These are phyloP conservation scores for Talaromyces thailandensis DNA, from an alignment of 495 filamentous ascomycete genomes.

Conservation along the genomic window DNA sequence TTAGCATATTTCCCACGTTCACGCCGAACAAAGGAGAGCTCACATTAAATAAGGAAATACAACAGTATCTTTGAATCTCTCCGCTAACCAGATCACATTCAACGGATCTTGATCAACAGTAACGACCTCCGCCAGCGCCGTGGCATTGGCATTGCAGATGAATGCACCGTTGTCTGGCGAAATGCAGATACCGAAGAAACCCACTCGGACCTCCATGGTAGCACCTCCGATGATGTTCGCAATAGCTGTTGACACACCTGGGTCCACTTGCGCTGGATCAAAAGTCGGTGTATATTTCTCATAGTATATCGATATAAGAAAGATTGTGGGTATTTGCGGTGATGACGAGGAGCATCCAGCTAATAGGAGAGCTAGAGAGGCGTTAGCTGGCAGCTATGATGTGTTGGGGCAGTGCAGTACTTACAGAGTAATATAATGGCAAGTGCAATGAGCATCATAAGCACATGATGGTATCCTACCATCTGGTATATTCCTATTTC, in stretches of 20 bases:
- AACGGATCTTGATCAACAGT: constrained; percentile 59
- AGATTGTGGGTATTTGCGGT: constrained; percentile 58
- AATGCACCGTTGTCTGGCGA: constrained; percentile 53
- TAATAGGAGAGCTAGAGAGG: constrained; percentile 47
- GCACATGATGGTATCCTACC: constrained; percentile 95
- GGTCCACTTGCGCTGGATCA: constrained; percentile 71
- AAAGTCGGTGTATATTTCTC: constrained; percentile 51
- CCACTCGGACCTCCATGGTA: constrained; percentile 58
- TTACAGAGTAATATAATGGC: constrained; percentile 92
- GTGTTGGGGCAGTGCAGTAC: constrained; percentile 21
- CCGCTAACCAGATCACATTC: constrained; percentile 63
- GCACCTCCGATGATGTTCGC: constrained; percentile 56
- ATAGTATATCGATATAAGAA: constrained; percentile 65
- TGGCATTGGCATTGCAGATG: constrained; percentile 61
- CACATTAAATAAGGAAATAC: constrained; percentile 64
- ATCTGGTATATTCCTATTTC: constrained; percentile 78
- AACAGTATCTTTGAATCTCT: constrained; percentile 63
- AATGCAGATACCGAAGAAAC: constrained; percentile 64
- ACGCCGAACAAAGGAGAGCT: constrained; percentile 14
- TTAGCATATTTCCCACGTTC: neutral
- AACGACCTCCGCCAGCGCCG: constrained; percentile 52
- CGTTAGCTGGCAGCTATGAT: neutral
- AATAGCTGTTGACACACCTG: constrained; percentile 61
- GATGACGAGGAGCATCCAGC: constrained; percentile 64
- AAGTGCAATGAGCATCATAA: constrained; percentile 94